Percentiles rank a stretch among this genome's conserved stretches.
phyloP scores from a whole-genome alignment of 176 grass and related monocot species.

The Avena atlantica region DNA sequence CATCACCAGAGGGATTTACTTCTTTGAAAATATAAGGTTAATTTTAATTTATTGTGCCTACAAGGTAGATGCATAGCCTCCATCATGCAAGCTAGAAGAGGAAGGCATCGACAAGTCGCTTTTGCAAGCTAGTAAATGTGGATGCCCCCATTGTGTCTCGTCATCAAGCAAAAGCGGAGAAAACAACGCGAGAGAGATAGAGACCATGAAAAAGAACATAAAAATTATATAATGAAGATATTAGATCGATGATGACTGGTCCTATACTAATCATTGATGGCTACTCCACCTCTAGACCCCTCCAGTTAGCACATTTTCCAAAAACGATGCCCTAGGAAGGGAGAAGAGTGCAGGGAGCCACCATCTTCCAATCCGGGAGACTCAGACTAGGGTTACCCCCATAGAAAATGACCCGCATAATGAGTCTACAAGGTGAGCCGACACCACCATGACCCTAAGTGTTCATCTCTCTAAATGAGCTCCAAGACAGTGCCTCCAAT shows the following conservation, averaged over 20 bases:
- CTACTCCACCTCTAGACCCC: no score
- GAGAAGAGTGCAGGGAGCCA: no score
- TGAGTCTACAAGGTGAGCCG: no score
- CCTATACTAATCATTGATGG: background rate
- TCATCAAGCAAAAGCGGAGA: constrained; percentile 18
- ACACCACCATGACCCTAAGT: no score
- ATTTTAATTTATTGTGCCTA: background rate
- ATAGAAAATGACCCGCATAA: no score
- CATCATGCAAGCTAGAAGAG: background rate
- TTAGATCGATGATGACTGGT: background rate
- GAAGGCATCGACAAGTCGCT: background rate
- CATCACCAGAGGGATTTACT: background rate
- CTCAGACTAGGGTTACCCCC: no score
- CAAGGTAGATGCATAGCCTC: background rate
- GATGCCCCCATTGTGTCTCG: background rate
- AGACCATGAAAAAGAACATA: background rate
- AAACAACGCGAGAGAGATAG: background rate
- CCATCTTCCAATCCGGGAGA: no score
- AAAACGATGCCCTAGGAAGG: no score
- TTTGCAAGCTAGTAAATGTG: background rate
- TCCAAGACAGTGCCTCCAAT: no score
- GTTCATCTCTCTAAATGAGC: no score
- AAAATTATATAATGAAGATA: background rate
- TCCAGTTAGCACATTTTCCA: no score
- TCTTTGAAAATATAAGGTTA: background rate